Base-by-base conservation (phyloP, 495 filamentous ascomycete species). In the Clavariopsis aquatica region DNA sequence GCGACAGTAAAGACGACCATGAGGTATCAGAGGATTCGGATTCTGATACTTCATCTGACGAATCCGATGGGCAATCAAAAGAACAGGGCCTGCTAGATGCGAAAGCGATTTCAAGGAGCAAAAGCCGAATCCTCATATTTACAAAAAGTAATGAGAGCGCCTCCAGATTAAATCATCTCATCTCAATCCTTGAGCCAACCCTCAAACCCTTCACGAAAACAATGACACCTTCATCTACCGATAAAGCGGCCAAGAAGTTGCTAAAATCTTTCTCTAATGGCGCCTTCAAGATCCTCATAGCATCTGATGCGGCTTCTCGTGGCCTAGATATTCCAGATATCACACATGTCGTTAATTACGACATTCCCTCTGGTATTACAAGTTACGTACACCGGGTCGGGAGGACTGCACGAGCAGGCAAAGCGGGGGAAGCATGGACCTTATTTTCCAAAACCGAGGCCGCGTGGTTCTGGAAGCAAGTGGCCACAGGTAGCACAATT, bases 351-450 rank as follows among this genome's bases (percentile, higher is more conserved):
- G 79, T 98, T 69, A 97, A 97, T 74, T 98, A 98, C 78, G 94
- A 98, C 72, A 79, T 98, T 34, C 95, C 94, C 0, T 82, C 84
- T 9, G 89, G 84, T 62, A 77, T 91, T 24, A 89, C 86, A 3
- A 88, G 85, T 19, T 98, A 98, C 68, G 88, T 98, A 13, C 94
- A 98, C 75, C 88, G 94, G 22, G 91, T 96, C 12, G 94, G 94
- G 10, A 85, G 94, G 58, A 97, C 94, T 0, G 93, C 93, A 10
- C 79, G 93, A 72, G 93, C 93, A 0, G 90, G 90, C 2, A 85
- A 85, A 46, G 73, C 77, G 7, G 94, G 94, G 0, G 80, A 83
- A 38, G 92, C 93, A 10, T 96, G 90, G 87, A 93, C 91, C 2
- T 75, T 98, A 13, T 81, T 93, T 27, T 87, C 85, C 36, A 82